Base-by-base conservation (phyloP, 257 asterid species). In the Solanum lycopersicoides region DNA sequence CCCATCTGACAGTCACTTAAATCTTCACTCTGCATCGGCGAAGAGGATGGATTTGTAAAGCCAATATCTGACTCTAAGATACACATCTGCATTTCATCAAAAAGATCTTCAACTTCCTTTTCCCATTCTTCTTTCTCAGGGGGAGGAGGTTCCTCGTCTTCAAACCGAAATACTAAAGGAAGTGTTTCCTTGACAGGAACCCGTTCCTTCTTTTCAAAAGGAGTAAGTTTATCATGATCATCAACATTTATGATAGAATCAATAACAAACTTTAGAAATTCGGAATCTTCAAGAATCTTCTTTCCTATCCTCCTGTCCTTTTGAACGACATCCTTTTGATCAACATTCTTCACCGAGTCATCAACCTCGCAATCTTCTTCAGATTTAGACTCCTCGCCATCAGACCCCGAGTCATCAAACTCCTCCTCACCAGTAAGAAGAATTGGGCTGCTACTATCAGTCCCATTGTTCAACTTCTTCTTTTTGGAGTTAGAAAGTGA, bases 81-180 rank as follows among this genome's bases (percentile, higher is more conserved):
- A 9, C 89, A 92, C 88, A 93, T 87, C 41, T 92, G 93, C 79
- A 94, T 16, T 25, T 94, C 94, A 53, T 20, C 76, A 63, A 94
- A 94, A 2, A 95, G 92, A 41, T 87, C 34, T 18, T 93, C 95
- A 12, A 91, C 85, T 86, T 94, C 95, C 86, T 56, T 92, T 85
- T 94, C 90, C 88, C 84, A 77, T 28, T 91, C 94, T 10, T 87
- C 79, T 91, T 94, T 92, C 89, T 92, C 92, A 0, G 71, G 86
- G 4, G 76, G 88, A 37, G 86, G 87, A 25, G 91, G 85, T 35
- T 83, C 90, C 25, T 90, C 92, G 21, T 94, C 95, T 63, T 87
- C 93, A 30, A 95, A 92, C 74, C 90, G 88, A 89, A 96, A 96
- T 89, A 92, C 93, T 87, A 92, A 66, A 1, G 95, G 97, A 90